Evolutionary conservation across 441 rosid genomes (phyloP).

Genomic region (Metrosideros polymorpha): DNA sequence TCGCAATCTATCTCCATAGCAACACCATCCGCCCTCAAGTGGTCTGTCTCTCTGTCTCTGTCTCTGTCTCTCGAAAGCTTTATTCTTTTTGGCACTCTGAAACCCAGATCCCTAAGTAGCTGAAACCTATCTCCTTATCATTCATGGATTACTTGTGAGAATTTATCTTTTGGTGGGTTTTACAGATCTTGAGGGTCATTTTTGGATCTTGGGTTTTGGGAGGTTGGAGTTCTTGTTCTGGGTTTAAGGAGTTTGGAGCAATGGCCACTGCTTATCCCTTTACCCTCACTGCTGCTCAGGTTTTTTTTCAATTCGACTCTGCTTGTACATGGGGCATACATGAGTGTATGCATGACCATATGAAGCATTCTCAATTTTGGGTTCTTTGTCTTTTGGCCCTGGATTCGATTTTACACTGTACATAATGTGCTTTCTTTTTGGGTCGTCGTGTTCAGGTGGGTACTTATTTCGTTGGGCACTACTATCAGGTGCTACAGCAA

Average conservation of each 20-base stretch:
- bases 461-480: slow-evolving; percentile 78
- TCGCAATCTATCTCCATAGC: slow-evolving; percentile 11
- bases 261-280: slow-evolving; percentile 53
- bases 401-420: not conserved
- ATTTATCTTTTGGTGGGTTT: not conserved
- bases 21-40: slow-evolving; percentile 9
- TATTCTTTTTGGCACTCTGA: not conserved
- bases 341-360: not conserved
- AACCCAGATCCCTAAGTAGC: not conserved
- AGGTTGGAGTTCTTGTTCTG: not conserved
- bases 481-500: slow-evolving; percentile 68
- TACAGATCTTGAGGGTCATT: slow-evolving; percentile 28
- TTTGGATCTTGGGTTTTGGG: slow-evolving; percentile 13
- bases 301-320: not conserved
- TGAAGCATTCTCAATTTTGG: not conserved
- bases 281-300: slow-evolving; percentile 62
- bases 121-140: not conserved
- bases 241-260: slow-evolving; percentile 12
- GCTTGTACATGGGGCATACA: not conserved
- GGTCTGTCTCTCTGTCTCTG: not conserved
- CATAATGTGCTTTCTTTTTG: not conserved
- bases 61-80: not conserved
- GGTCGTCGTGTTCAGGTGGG: slow-evolving; percentile 48
- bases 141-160: not conserved
- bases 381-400: not conserved